Conservation (phyloP, 495 filamentous ascomycete species). For the Lophiotrema nucula region DNA sequence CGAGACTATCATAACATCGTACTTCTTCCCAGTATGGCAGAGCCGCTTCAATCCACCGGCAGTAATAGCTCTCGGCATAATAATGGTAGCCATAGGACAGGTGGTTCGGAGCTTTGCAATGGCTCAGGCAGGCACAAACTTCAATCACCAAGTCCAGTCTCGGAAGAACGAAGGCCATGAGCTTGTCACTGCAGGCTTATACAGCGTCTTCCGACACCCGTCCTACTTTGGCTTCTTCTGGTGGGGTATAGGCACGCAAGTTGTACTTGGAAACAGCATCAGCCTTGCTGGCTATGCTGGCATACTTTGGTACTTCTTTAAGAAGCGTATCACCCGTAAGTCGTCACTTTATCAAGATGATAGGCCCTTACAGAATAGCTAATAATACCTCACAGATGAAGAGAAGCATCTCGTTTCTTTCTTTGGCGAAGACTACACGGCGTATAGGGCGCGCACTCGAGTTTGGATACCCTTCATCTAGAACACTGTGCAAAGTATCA, state of each 20-base stretch:
- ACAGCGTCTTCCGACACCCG: conserved; percentile 70
- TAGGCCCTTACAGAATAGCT: conserved; percentile 2
- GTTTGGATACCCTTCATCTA: conserved; percentile 77
- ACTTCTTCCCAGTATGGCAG: conserved; percentile 55
- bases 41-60: conserved; percentile 39
- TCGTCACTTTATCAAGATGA: too few species aligned
- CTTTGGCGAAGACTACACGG: conserved; percentile 79
- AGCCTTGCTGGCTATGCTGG: conserved; percentile 71
- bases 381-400: conserved; percentile 60
- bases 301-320: conserved; percentile 85
- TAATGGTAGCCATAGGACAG: conserved; percentile 70
- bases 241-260: conserved; percentile 93
- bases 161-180: conserved; percentile 64
- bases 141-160: conserved; percentile 83
- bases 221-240: conserved; percentile 97
- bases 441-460: conserved; percentile 63
- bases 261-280: conserved; percentile 80
- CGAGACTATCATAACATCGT: conserved; percentile 64
- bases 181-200: conserved; percentile 74
- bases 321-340: conserved; percentile 63
- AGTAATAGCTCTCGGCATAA: conserved; percentile 53
- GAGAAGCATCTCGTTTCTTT: conserved; percentile 75
- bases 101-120: conserved; percentile 72
- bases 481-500: too few species aligned
- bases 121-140: conserved; percentile 83